A percentile compares a stretch with the other conserved stretches of the same genome.
Evolutionary conservation across 2,329 filamentous ascomycete genomes (phyloP).

Genomic region (Paraphaeosphaeria minitans): DNA sequence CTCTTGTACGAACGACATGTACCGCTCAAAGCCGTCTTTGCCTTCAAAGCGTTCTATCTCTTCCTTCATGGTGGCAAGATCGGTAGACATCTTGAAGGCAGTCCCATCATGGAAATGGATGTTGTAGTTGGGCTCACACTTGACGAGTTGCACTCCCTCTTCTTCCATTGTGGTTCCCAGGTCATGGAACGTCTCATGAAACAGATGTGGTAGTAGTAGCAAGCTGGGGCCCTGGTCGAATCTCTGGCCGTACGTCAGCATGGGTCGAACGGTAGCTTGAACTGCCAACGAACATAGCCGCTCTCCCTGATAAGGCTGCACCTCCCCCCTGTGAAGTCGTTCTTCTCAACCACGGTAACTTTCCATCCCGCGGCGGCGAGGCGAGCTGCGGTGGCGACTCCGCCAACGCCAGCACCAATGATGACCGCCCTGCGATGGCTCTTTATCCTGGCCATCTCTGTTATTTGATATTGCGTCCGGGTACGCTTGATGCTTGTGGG

Average conservation of each 20-base stretch:
- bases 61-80: conserved; percentile 71
- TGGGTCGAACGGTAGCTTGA: background rate
- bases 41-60: conserved; percentile 77
- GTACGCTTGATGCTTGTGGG: background rate
- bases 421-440: conserved; percentile 30
- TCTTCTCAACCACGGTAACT: conserved; percentile 82
- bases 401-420: conserved; percentile 71
- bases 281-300: conserved; percentile 57
- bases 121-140: conserved; percentile 77
- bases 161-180: conserved; percentile 68
- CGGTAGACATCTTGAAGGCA: conserved; percentile 67
- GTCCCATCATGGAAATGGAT: conserved; percentile 74
- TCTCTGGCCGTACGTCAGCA: conserved; percentile 47
- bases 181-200: conserved; percentile 71
- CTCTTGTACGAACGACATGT: conserved; percentile 69
- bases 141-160: conserved; percentile 70
- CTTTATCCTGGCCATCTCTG: conserved; percentile 14
- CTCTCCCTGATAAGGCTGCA: conserved; percentile 68
- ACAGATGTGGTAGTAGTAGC: conserved; percentile 72
- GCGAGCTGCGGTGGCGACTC: conserved; percentile 72
- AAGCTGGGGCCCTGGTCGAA: conserved; percentile 81
- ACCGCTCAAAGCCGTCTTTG: conserved; percentile 71
- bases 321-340: conserved; percentile 71
- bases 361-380: conserved; percentile 71
- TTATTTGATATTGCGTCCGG: background rate